Percentiles rank a stretch among this genome's conserved stretches.
Evolutionary conservation across 164 flowering plant genomes (phyloP).

Genomic region (Saururus chinensis): DNA sequence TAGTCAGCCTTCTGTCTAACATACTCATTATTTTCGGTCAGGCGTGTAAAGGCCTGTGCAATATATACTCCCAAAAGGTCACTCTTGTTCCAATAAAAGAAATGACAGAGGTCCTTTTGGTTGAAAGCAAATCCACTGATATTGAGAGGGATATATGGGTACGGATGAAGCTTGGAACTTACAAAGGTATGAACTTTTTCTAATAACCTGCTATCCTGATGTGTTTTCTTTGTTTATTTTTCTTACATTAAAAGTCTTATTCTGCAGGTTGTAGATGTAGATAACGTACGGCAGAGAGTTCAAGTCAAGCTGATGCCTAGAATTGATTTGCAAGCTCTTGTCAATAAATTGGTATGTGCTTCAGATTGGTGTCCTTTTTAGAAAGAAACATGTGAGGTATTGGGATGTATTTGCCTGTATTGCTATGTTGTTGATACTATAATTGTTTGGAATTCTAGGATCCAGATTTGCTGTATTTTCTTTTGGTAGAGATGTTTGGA

Average conservation of each 20-base stretch:
- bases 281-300: slow-evolving; percentile 81
- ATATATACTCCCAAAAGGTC: slow-evolving; percentile 49
- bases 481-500: background rate
- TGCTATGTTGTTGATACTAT: background rate
- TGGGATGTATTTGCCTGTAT: background rate
- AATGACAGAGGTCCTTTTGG: slow-evolving; percentile 96
- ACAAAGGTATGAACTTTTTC: slow-evolving; percentile 45
- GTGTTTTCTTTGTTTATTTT: background rate
- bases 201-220: background rate
- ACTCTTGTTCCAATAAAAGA: slow-evolving; percentile 88
- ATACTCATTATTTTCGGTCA: slow-evolving; percentile 13
- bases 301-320: slow-evolving; percentile 87
- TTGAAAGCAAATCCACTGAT: slow-evolving; percentile 84
- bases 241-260: slow-evolving; percentile 2
- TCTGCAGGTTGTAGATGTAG: slow-evolving; percentile 79
- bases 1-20: background rate
- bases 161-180: slow-evolving; percentile 83
- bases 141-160: slow-evolving; percentile 86
- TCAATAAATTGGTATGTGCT: slow-evolving; percentile 56
- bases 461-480: background rate
- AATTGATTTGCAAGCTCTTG: slow-evolving; percentile 79
- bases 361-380: background rate
- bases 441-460: background rate
- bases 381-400: background rate
- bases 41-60: slow-evolving; percentile 88